Conservation (phyloP, 2,329 filamentous ascomycete genomes). For the Neophaeococcomyces aloes region DNA sequence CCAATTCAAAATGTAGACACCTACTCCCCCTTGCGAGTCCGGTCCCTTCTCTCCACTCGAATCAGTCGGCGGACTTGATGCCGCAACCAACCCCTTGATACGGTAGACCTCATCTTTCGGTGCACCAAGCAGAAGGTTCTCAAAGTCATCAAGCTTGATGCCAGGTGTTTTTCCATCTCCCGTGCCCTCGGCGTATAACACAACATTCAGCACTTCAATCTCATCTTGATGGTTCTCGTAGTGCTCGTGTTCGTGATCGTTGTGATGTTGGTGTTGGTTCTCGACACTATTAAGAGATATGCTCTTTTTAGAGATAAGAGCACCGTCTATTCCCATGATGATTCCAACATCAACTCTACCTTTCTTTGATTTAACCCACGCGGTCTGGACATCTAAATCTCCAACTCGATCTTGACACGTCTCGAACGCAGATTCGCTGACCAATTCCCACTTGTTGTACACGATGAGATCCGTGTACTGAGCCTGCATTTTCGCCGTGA, state of each 20-base stretch:
- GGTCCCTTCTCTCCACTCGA: conserved; percentile 35
- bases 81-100: conserved; percentile 63
- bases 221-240: conserved; percentile 61
- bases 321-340: conserved; percentile 78
- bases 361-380: conserved; percentile 74
- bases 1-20: conserved; percentile 89
- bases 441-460: conserved; percentile 84
- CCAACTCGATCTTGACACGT: conserved; percentile 67
- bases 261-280: conserved; percentile 30
- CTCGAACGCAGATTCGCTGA: conserved; percentile 63
- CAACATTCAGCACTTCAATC: conserved; percentile 83
- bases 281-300: conserved; percentile 20
- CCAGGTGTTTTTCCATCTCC: conserved; percentile 32
- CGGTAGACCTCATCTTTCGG: conserved; percentile 92
- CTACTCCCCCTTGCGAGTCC: conserved; percentile 25
- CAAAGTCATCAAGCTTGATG: conserved; percentile 50
- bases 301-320: conserved; percentile 43
- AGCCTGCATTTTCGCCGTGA: conserved; percentile 79
- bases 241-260: conserved; percentile 36
- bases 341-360: conserved; percentile 70
- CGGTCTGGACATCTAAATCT: conserved; percentile 67
- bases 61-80: conserved; percentile 33
- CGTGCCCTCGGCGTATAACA: conserved; percentile 29
- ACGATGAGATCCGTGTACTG: conserved; percentile 82
- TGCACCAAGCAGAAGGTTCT: conserved; percentile 55